These are phyloP conservation scores for Diplodia corticola DNA, from an alignment of 2,329 filamentous ascomycete species.

Conservation along the genomic window DNA sequence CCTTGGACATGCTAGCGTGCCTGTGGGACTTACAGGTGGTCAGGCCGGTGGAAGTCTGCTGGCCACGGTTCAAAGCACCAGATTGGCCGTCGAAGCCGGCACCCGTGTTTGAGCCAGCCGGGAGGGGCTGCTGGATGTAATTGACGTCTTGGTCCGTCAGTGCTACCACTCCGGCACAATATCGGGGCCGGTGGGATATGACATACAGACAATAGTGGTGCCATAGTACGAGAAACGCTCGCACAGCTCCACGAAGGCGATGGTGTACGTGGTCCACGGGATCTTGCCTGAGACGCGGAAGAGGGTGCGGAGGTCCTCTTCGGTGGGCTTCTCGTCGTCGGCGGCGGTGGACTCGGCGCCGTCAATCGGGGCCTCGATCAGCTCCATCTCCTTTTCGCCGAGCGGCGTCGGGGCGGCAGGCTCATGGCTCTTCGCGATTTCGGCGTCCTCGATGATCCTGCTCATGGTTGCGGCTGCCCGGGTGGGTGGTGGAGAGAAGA, in stretches of 20 bases:
- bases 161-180: background rate
- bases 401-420: constrained; percentile 36
- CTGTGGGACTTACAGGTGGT: constrained; percentile 31
- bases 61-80: constrained; percentile 39
- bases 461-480: background rate
- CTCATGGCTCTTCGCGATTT: constrained; percentile 40
- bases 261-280: constrained; percentile 65
- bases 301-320: constrained; percentile 63
- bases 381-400: constrained; percentile 38
- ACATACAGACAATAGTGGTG: constrained; percentile 64
- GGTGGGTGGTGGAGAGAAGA: background rate
- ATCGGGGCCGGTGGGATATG: background rate
- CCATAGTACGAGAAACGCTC: constrained; percentile 80
- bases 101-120: constrained; percentile 37
- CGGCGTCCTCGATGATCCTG: constrained; percentile 23
- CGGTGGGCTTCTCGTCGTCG: constrained; percentile 52
- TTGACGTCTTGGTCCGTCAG: constrained; percentile 38
- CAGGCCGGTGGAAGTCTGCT: constrained; percentile 40
- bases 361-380: constrained; percentile 28
- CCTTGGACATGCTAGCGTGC: background rate
- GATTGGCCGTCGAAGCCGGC: constrained; percentile 34
- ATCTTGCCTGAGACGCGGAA: constrained; percentile 65
- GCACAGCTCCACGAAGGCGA: constrained; percentile 72
- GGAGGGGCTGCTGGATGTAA: constrained; percentile 41
- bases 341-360: constrained; percentile 26